Evolutionary conservation across 1,284 basidiomycete species (phyloP).

Genomic region (Pseudozyma hubeiensis): DNA sequence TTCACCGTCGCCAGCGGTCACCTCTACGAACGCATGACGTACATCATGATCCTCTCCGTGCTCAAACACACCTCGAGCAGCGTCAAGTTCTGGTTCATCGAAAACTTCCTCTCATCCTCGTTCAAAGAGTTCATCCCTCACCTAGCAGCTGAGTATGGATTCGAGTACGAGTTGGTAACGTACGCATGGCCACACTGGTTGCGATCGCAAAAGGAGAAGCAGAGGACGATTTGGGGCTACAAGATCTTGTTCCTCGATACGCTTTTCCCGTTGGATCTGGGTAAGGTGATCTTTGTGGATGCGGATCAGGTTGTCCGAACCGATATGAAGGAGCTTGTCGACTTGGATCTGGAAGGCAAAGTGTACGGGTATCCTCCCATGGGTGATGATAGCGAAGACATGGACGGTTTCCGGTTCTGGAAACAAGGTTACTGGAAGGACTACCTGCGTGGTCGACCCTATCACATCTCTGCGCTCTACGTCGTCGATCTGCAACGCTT

Average conservation of each 20-base stretch:
- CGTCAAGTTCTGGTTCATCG: conserved; percentile 99
- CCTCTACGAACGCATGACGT: conserved; percentile 95
- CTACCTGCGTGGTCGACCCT: conserved; percentile 49
- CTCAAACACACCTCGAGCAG: conserved; percentile 89
- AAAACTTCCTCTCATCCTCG: conserved; percentile 97
- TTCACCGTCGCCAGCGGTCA: conserved; percentile 98
- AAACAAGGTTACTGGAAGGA: conserved; percentile 76
- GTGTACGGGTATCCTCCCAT: conserved; percentile 85
- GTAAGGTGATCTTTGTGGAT: conserved; percentile 98
- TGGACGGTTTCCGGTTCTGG: conserved; percentile 99
- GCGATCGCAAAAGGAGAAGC: conserved; percentile 94
- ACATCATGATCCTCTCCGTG: conserved; percentile 97
- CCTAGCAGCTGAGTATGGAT: conserved; percentile 86
- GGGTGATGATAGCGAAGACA: conserved; percentile 89
- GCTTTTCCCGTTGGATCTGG: conserved; percentile 95
- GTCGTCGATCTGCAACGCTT: conserved; percentile 96
- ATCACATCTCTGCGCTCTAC: conserved; percentile 78
- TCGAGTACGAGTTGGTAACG: conserved; percentile 95
- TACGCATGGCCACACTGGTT: conserved; percentile 99
- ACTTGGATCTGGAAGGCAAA: conserved; percentile 84
- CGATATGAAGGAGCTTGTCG: conserved; percentile 91
- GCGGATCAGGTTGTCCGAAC: conserved; percentile 87
- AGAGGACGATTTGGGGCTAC: conserved; percentile 97
- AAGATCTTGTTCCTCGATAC: conserved; percentile 99
- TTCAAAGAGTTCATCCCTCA: conserved; percentile 97